Evolutionary conservation across 805 yeast species (phyloP).

Genomic region (Schwanniomyces sp.): DNA sequence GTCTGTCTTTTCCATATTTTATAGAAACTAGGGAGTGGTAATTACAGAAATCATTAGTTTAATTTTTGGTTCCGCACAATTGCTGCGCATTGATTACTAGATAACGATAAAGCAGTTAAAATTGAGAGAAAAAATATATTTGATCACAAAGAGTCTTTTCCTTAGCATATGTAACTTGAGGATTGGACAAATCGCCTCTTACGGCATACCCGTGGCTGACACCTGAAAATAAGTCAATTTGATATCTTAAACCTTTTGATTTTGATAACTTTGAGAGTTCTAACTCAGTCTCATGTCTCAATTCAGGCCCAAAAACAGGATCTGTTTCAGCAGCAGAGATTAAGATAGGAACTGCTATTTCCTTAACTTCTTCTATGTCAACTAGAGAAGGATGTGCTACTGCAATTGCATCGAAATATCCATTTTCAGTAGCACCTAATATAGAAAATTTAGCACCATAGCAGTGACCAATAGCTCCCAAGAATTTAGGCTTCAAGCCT

Average conservation of each 20-base stretch:
- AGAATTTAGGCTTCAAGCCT: conserved; percentile 27
- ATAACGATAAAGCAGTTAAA: background rate
- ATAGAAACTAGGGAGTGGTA: background rate
- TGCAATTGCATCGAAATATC: conserved; percentile 58
- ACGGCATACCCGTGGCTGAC: conserved; percentile 74
- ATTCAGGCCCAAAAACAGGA: conserved; percentile 53
- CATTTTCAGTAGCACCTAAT: conserved; percentile 25
- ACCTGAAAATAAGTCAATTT: conserved; percentile 57
- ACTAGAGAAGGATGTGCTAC: conserved; percentile 79
- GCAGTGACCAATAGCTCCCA: conserved; percentile 22
- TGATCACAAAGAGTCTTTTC: conserved; percentile 59
- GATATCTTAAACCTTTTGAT: conserved; percentile 54
- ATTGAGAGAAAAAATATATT: conserved; percentile 8
- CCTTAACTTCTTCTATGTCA: conserved; percentile 57
- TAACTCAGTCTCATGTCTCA: conserved; percentile 57
- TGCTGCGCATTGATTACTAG: background rate
- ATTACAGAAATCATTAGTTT: background rate
- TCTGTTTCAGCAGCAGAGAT: conserved; percentile 75
- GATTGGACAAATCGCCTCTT: conserved; percentile 63
- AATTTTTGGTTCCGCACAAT: background rate
- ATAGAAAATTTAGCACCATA: conserved; percentile 27
- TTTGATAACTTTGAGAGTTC: conserved; percentile 33
- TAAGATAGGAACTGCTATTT: conserved; percentile 57
- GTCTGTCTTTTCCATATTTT: background rate
- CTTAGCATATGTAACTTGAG: conserved; percentile 57